A percentile compares a stretch with the other conserved stretches of the same genome.
phyloP scores from a whole-genome alignment of 495 filamentous ascomycete species.

The Hypoxylon subgilvum region DNA sequence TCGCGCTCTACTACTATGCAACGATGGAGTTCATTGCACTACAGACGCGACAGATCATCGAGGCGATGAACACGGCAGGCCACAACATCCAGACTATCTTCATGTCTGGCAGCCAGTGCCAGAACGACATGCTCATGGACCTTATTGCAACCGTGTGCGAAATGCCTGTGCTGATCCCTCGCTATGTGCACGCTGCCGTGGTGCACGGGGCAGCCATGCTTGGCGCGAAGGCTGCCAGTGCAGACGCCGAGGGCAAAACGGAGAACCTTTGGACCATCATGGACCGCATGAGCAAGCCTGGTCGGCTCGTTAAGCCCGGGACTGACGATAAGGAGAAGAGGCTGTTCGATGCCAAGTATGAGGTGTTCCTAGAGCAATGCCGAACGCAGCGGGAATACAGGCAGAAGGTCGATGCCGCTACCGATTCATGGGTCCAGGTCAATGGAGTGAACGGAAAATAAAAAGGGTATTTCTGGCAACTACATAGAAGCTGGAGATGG shows the following conservation, averaged over 20 bases:
- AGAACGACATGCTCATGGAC: constrained; percentile 88
- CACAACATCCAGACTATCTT: constrained; percentile 90
- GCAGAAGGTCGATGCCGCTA: constrained; percentile 67
- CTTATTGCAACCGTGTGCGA: constrained; percentile 88
- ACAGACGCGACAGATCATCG: constrained; percentile 93
- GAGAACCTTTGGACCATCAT: constrained; percentile 95
- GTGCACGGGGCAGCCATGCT: constrained; percentile 97
- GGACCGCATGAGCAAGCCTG: constrained; percentile 94
- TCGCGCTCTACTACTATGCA: constrained; percentile 89
- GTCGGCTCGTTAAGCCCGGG: constrained; percentile 77
- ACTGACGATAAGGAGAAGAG: constrained; percentile 74
- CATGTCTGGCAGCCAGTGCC: constrained; percentile 97
- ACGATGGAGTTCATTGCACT: constrained; percentile 97
- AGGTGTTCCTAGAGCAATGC: constrained; percentile 79
- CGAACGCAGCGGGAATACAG: constrained; percentile 76
- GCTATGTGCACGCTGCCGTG: constrained; percentile 93
- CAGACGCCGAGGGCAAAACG: constrained; percentile 72
- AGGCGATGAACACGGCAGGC: constrained; percentile 85
- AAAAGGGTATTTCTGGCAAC: constrained; percentile 4
- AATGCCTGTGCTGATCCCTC: constrained; percentile 89
- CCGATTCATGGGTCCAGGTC: constrained; percentile 55
- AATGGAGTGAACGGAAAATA: constrained; percentile 21
- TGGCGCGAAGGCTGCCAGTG: constrained; percentile 90
- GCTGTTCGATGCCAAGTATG: constrained; percentile 83
- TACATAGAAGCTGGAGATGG: background rate